phyloP scores from a whole-genome alignment of 1,284 basidiomycete species.

The Marasmius oreades region DNA sequence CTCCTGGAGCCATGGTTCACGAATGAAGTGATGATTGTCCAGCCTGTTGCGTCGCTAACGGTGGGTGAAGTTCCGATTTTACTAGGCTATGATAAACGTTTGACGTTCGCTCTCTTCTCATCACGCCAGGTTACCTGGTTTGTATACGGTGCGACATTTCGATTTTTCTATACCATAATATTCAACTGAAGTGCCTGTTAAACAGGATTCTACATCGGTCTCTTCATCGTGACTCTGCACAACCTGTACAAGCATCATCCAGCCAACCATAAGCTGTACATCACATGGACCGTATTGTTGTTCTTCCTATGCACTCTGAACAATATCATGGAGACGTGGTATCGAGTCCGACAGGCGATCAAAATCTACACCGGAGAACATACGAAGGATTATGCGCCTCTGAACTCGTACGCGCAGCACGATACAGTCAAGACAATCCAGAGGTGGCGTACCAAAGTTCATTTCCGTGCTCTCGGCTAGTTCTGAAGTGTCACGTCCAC shows the following conservation, averaged over 20 bases:
- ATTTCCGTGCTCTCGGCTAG: neutral
- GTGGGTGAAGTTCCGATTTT: neutral
- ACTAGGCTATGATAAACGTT: no score
- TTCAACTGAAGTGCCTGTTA: no score
- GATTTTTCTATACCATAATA: no score
- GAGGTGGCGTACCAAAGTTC: neutral
- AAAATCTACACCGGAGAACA: conserved; percentile 4
- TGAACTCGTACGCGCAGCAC: conserved; percentile 1
- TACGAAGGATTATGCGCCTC: conserved; percentile 2
- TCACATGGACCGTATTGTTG: conserved; percentile 1
- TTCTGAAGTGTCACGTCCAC: neutral
- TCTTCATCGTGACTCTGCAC: conserved; percentile 1
- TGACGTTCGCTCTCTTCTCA: neutral
- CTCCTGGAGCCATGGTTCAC: neutral
- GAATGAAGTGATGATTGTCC: neutral
- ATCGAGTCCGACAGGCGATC: conserved; percentile 4
- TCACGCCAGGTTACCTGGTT: neutral
- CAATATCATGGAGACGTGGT: conserved; percentile 3
- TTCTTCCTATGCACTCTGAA: conserved; percentile 5
- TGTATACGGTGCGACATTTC: neutral
- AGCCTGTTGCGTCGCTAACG: neutral
- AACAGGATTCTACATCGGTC: conserved; percentile 2
- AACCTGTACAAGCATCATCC: conserved; percentile 1
- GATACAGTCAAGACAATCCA: conserved; percentile 1
- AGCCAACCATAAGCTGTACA: neutral